Base-by-base conservation (phyloP, 768 basidiomycete genomes). In the Boletus speciosus region DNA sequence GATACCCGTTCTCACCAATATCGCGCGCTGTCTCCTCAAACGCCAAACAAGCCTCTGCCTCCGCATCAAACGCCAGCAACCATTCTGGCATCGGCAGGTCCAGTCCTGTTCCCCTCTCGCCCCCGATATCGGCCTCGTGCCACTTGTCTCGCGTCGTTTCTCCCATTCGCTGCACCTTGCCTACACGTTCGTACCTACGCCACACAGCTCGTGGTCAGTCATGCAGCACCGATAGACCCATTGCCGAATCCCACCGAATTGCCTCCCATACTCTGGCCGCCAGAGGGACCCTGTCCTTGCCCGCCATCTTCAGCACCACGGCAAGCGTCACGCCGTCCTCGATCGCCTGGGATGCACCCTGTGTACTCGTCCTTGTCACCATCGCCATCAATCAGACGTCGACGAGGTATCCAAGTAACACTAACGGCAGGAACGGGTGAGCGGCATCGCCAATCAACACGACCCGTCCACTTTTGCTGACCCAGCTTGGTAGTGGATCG, bases 281-380 rank as follows among this genome's bases (percentile, higher is more conserved):
- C 41, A 58, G 41, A 16, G 19, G 21, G 19, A 48, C 23, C 12
- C 41, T 27, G 23, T 32, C 51, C 42, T 51, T 62, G 0, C 47
- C 55, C 6, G 42, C 53, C 29, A 57, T 43, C 19, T 41, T 19
- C 11, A 77, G 58, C 4, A 66, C 59, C 11, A 69, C 62, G 0
- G 68, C 71, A 12, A 76, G 57, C 2, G 72, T 68, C 0, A 71
- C 70, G 2, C 65, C 74, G 52, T 78, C 75, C 51, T 78, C 76
- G 23, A 75, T 67, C 1, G 74, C 75, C 47, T 76, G 72, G 1
- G 76, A 70, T 5, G 74, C 75, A 6, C 75, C 76, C 57, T 74
- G 69, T 1, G 53, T 49, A 16, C 63, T 62, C 52, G 52, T 37
- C 21, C 50, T 65, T 56, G 38, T 19, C 8, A 32, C 25, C 15